Percentiles rank a stretch among this genome's conserved stretches.
Conservation (phyloP, 768 basidiomycete genomes). For the Trametes elegans region DNA sequence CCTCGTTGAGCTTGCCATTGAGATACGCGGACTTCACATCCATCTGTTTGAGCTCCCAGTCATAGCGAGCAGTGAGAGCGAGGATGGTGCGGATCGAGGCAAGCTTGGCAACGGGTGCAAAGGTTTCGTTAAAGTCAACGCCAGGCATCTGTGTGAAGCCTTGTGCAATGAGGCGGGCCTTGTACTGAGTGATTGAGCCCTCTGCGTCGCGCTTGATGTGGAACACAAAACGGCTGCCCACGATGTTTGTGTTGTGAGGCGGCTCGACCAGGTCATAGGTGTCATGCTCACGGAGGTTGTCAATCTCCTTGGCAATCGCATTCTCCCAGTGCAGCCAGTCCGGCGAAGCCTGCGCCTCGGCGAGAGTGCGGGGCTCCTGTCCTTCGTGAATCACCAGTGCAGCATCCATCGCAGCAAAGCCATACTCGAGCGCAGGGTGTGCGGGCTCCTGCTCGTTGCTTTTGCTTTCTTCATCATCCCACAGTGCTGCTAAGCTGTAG, state of each 20-base stretch:
- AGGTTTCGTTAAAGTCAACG: conserved; percentile 27
- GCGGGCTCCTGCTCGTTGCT: not conserved
- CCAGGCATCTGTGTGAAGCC: conserved; percentile 33
- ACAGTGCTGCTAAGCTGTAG: no score
- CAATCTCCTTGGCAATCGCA: conserved; percentile 18
- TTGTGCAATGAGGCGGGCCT: conserved; percentile 29
- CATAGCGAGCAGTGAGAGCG: conserved; percentile 23
- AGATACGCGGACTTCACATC: conserved; percentile 36
- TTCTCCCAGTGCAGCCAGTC: conserved; percentile 27
- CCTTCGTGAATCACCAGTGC: not conserved
- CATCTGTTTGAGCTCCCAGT: conserved; percentile 32
- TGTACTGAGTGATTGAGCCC: conserved; percentile 19
- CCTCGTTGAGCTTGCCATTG: conserved; percentile 21
- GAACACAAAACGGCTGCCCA: conserved; percentile 26
- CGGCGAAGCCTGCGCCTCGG: conserved; percentile 24
- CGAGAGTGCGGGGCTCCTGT: conserved; percentile 1
- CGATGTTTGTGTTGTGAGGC: conserved; percentile 10
- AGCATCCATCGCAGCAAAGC: not conserved
- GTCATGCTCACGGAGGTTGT: not conserved
- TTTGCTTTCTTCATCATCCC: not conserved
- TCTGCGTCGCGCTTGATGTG: conserved; percentile 24
- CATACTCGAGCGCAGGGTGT: not conserved
- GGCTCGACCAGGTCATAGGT: conserved; percentile 9
- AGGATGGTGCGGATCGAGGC: conserved; percentile 29
- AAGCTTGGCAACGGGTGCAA: conserved; percentile 28